Percentiles rank a stretch among this genome's conserved stretches.
phyloP scores from a whole-genome alignment of 2,329 filamentous ascomycete species.

The Penicillium sp. region DNA sequence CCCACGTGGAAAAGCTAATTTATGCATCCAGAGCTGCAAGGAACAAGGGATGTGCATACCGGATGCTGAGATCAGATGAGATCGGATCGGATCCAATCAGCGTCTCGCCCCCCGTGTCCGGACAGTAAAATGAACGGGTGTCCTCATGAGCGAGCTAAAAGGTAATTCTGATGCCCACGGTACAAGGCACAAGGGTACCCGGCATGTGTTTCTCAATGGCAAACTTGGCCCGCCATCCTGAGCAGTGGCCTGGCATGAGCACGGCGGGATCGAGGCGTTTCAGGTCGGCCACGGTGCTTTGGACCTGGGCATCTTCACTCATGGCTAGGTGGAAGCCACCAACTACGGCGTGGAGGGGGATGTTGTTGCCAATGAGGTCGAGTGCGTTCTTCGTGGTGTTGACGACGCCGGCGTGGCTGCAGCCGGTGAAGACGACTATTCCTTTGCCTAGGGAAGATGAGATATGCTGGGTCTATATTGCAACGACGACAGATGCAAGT shows the following conservation, averaged over 20 bases:
- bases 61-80: background rate
- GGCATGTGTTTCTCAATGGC: conserved; percentile 56
- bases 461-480: background rate
- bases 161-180: conserved; percentile 50
- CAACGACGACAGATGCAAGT: rapidly evolving
- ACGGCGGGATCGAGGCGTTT: conserved; percentile 51
- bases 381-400: conserved; percentile 54
- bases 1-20: conserved; percentile 19
- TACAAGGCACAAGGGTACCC: conserved; percentile 53
- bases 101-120: too few species aligned
- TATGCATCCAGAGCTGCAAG: conserved; percentile 10
- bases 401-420: conserved; percentile 58
- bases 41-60: conserved; percentile 5
- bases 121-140: background rate
- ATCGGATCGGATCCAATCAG: background rate
- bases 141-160: conserved; percentile 30
- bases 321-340: conserved; percentile 59
- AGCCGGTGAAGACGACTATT: conserved; percentile 59
- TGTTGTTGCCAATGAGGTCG: conserved; percentile 37
- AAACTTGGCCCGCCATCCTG: conserved; percentile 59
- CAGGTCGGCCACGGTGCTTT: conserved; percentile 52
- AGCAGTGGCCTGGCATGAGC: conserved; percentile 58
- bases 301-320: conserved; percentile 46
- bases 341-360: conserved; percentile 53
- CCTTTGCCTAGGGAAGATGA: conserved; percentile 46